These are phyloP conservation scores for Cryptosporidium tyzzeri DNA, from an alignment of 169 alveolate species.

Conservation along the genomic window DNA sequence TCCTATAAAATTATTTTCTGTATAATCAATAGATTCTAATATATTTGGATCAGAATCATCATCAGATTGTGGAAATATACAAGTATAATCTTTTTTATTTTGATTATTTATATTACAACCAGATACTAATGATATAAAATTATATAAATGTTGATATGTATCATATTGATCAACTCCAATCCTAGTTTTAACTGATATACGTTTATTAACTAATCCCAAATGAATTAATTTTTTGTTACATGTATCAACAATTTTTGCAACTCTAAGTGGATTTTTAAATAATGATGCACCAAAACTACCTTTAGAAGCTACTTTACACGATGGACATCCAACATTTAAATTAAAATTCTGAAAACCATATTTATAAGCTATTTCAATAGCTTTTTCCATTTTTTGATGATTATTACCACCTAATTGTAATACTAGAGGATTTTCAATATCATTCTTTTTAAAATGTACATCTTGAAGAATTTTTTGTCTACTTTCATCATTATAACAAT, in stretches of 20 bases:
- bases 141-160: slow-evolving; percentile 84
- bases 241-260: slow-evolving; percentile 49
- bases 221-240: slow-evolving; percentile 41
- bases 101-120: slow-evolving; percentile 80
- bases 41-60: background rate
- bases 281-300: slow-evolving; percentile 97
- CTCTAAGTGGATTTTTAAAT: slow-evolving; percentile 90
- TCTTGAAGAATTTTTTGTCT: slow-evolving; percentile 64
- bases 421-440: slow-evolving; percentile 87
- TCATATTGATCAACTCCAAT: slow-evolving; percentile 94
- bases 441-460: slow-evolving; percentile 78
- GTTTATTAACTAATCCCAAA: slow-evolving; percentile 80
- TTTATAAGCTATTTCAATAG: slow-evolving; percentile 88
- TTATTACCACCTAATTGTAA: slow-evolving; percentile 96
- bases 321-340: slow-evolving; percentile 95
- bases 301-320: slow-evolving; percentile 89
- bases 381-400: slow-evolving; percentile 88
- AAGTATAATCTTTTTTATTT: slow-evolving; percentile 57
- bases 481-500: slow-evolving; percentile 78
- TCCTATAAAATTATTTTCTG: slow-evolving; percentile 81
- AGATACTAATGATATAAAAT: slow-evolving; percentile 82
- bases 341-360: slow-evolving; percentile 94
- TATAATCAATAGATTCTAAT: background rate
- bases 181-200: slow-evolving; percentile 94
- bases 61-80: background rate